Conservation (phyloP, 805 yeast species). For the Metschnikowia reukaufii region DNA sequence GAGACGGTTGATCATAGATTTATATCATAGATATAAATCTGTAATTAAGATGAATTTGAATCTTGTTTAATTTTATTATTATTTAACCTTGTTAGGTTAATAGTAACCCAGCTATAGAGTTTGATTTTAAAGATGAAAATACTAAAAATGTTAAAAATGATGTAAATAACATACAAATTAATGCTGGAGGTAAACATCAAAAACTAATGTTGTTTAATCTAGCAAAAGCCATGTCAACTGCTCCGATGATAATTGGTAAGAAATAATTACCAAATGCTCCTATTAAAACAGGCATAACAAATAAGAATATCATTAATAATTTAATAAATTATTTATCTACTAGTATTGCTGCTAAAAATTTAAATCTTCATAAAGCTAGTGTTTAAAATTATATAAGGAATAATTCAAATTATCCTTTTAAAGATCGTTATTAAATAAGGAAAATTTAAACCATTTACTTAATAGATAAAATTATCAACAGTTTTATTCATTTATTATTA, state of each 20-base stretch:
- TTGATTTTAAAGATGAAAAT: background rate
- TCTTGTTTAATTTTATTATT: background rate
- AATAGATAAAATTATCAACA: no score
- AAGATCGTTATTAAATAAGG: no score
- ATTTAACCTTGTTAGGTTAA: background rate
- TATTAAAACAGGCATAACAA: constrained; percentile 2
- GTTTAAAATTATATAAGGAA: no score
- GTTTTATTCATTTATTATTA: no score
- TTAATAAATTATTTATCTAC: background rate
- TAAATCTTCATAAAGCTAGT: no score
- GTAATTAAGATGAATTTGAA: no score
- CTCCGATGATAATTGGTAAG: background rate
- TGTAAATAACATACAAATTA: constrained; percentile 1
- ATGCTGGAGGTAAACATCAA: background rate
- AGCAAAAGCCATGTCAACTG: background rate
- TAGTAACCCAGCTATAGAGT: background rate
- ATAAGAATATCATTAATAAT: constrained; percentile 1
- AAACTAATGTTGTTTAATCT: background rate
- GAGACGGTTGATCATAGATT: no score
- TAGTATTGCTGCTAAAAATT: no score
- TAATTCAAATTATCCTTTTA: no score
- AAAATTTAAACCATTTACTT: no score
- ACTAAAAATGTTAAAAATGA: background rate
- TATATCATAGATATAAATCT: no score
- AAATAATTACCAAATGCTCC: background rate